These are phyloP conservation scores for Cercospora nicotianae DNA, from an alignment of 2,329 filamentous ascomycete species.

Conservation along the genomic window DNA sequence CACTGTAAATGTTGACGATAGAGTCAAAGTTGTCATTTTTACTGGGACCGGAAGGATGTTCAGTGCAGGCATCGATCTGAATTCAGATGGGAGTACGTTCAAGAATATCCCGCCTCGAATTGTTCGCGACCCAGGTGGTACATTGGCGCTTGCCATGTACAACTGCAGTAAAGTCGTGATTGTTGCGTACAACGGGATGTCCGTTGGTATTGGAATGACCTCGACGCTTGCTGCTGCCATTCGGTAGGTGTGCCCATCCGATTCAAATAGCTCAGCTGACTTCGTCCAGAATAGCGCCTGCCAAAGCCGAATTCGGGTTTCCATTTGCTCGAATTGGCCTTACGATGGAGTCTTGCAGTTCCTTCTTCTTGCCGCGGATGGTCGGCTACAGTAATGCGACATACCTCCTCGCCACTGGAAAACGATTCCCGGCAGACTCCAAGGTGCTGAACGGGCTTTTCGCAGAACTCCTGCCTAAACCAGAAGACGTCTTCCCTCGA, in stretches of 20 bases:
- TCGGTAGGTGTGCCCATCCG: no score
- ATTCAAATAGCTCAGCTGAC: no score
- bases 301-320: background rate
- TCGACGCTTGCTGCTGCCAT: background rate
- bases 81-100: background rate
- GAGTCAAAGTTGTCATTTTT: background rate
- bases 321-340: background rate
- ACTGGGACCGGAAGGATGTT: background rate
- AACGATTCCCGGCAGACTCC: background rate
- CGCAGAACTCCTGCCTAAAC: background rate
- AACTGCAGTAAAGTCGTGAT: background rate
- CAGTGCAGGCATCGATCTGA: background rate
- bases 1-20: background rate
- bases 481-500: background rate
- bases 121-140: background rate
- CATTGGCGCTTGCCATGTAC: background rate
- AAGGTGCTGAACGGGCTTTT: background rate
- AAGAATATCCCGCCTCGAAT: background rate
- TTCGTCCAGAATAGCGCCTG: background rate
- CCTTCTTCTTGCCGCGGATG: background rate
- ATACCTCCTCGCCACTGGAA: background rate
- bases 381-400: background rate
- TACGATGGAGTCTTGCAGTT: background rate
- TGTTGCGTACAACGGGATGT: background rate
- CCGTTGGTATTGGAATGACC: background rate